Evolutionary conservation across 2,329 filamentous ascomycete genomes (phyloP).

Genomic region (Ascosphaera aggregata): DNA sequence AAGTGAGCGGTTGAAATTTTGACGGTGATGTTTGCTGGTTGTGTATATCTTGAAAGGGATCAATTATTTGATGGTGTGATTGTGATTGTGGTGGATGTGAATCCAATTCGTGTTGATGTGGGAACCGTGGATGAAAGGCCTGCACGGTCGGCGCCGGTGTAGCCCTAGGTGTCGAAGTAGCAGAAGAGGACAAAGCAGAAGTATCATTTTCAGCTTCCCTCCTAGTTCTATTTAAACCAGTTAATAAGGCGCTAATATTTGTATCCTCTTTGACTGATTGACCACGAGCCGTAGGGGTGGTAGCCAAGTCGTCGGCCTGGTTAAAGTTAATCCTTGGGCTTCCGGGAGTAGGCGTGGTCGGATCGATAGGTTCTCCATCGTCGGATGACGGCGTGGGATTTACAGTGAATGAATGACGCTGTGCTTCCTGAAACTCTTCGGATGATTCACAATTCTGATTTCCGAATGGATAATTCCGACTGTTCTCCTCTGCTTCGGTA

Average conservation of each 20-base stretch:
- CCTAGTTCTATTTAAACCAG: not conserved
- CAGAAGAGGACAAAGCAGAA: not conserved
- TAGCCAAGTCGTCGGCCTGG: not conserved
- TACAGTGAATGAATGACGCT: not conserved
- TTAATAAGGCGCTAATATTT: not conserved
- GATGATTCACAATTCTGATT: too few relatives aligned
- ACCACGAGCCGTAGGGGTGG: not conserved
- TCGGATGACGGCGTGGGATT: too few relatives aligned
- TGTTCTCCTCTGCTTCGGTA: constrained; percentile 10
- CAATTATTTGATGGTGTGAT: too few relatives aligned
- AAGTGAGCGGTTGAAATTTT: too few relatives aligned
- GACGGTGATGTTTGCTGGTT: too few relatives aligned
- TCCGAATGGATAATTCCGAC: constrained; percentile 4
- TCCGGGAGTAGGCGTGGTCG: not conserved
- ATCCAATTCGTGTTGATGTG: not conserved
- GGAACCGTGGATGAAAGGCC: constrained; percentile 1
- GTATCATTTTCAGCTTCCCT: not conserved
- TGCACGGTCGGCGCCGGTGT: not conserved
- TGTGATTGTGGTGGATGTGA: not conserved
- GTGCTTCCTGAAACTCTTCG: too few relatives aligned
- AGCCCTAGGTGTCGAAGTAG: not conserved
- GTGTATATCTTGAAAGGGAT: too few relatives aligned
- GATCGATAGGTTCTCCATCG: not conserved
- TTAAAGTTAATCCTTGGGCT: not conserved
- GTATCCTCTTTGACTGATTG: not conserved